A percentile compares a stretch with the other conserved stretches of the same genome.
Evolutionary conservation across 441 rosid species (phyloP).

Genomic region (Erysimum cheiri): DNA sequence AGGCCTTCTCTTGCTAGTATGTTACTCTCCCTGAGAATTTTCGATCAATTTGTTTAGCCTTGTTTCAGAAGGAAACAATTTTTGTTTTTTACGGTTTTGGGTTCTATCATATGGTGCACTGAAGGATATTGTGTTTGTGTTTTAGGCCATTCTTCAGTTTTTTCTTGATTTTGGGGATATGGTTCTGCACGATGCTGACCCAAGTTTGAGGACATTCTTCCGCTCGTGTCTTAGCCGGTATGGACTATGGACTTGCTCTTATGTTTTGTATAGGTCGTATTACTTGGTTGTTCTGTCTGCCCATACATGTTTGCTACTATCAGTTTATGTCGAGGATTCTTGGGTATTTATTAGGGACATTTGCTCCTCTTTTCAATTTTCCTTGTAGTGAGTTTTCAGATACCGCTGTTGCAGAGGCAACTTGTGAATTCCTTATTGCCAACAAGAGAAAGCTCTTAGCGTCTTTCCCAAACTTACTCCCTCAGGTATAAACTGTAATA

Average conservation of each 20-base stretch:
- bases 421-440: constrained; percentile 77
- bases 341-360: constrained; percentile 24
- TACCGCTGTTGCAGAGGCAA: constrained; percentile 86
- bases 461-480: constrained; percentile 75
- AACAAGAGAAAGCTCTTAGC: constrained; percentile 71
- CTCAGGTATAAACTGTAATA: constrained; percentile 64
- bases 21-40: background rate
- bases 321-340: constrained; percentile 8
- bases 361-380: constrained; percentile 47
- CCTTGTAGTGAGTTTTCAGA: constrained; percentile 92
- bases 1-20: constrained; percentile 86
- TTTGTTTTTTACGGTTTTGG: background rate
- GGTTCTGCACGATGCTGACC: constrained; percentile 95
- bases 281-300: background rate
- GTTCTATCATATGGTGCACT: constrained; percentile 5
- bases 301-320: constrained; percentile 9
- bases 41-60: background rate
- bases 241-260: constrained; percentile 43
- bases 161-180: constrained; percentile 91
- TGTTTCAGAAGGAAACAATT: background rate
- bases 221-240: constrained; percentile 97
- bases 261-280: constrained; percentile 10
- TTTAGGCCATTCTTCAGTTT: constrained; percentile 85
- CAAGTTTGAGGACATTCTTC: constrained; percentile 75
- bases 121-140: background rate